These are phyloP conservation scores for Capronia americana DNA, from an alignment of 2,329 filamentous ascomycete species.

Conservation along the genomic window DNA sequence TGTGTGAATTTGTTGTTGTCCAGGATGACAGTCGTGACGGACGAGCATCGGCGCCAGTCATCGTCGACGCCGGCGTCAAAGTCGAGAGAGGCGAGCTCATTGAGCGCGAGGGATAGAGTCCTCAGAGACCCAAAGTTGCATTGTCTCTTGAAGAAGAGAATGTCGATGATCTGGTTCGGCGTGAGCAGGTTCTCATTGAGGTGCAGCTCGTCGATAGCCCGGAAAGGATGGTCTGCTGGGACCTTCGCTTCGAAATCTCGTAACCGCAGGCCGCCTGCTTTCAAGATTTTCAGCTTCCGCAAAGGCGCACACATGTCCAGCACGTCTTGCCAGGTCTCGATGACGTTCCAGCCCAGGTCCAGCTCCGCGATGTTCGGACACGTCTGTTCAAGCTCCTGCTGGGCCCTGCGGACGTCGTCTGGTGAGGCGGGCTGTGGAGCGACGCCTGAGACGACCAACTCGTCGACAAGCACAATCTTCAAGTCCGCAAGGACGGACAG, in stretches of 20 bases:
- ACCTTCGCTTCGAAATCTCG: slow-evolving; percentile 17
- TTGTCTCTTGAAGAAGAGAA: slow-evolving; percentile 23
- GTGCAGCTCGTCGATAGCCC: slow-evolving; percentile 60
- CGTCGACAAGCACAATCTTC: slow-evolving; percentile 81
- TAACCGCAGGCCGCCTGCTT: slow-evolving; percentile 52
- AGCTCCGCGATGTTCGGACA: slow-evolving; percentile 72
- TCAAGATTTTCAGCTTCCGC: slow-evolving; percentile 68
- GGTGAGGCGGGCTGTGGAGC: slow-evolving; percentile 22
- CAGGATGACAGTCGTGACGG: slow-evolving; percentile 55
- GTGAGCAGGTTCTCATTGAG: slow-evolving; percentile 70
- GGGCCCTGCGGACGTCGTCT: slow-evolving; percentile 43
- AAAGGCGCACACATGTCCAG: slow-evolving; percentile 74
- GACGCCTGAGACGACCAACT: slow-evolving; percentile 64
- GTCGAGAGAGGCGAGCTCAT: slow-evolving; percentile 29
- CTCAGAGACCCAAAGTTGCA: slow-evolving; percentile 33
- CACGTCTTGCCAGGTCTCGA: slow-evolving; percentile 71
- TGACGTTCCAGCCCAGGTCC: slow-evolving; percentile 83
- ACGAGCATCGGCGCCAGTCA: slow-evolving; percentile 45
- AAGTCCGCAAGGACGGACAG: slow-evolving; percentile 79
- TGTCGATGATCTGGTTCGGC: slow-evolving; percentile 66
- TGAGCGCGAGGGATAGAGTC: slow-evolving; percentile 31
- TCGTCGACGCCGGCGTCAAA: slow-evolving; percentile 14
- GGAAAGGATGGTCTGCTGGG: slow-evolving; percentile 43
- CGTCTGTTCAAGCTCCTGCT: slow-evolving; percentile 59
- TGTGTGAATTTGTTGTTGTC: slow-evolving; percentile 54